These are phyloP conservation scores for Penicillium crustosum DNA, from an alignment of 2,329 filamentous ascomycete species.

Conservation along the genomic window DNA sequence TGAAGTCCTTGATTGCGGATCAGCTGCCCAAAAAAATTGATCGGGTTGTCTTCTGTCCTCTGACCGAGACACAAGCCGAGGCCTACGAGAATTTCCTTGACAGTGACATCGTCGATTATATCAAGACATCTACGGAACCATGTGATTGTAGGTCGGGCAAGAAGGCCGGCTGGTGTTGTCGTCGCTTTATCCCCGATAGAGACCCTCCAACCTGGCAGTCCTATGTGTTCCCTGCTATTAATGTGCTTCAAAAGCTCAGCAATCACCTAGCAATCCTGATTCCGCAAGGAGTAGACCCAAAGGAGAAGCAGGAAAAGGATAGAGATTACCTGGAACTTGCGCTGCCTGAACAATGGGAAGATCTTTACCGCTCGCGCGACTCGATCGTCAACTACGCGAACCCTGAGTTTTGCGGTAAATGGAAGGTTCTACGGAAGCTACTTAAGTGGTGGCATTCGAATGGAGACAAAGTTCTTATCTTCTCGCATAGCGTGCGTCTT, in stretches of 20 bases:
- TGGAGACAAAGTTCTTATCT: slow-evolving; percentile 92
- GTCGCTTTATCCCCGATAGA: slow-evolving; percentile 59
- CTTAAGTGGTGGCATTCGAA: slow-evolving; percentile 86
- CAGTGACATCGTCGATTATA: slow-evolving; percentile 66
- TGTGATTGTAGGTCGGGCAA: slow-evolving; percentile 71
- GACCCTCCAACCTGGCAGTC: slow-evolving; percentile 63
- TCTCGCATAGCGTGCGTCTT: slow-evolving; percentile 86
- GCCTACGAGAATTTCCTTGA: slow-evolving; percentile 83
- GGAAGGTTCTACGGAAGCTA: slow-evolving; percentile 84
- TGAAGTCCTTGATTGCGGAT: slow-evolving; percentile 88
- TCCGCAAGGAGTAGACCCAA: slow-evolving; percentile 62
- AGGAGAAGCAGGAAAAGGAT: slow-evolving; percentile 76
- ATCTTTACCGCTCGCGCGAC: slow-evolving; percentile 72
- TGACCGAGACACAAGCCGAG: slow-evolving; percentile 75
- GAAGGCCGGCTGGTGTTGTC: slow-evolving; percentile 80
- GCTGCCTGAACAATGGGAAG: slow-evolving; percentile 71
- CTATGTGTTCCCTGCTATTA: slow-evolving; percentile 81
- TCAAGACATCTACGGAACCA: slow-evolving; percentile 64
- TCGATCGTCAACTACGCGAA: slow-evolving; percentile 79
- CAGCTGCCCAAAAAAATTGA: slow-evolving; percentile 95
- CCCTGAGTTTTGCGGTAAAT: slow-evolving; percentile 92
- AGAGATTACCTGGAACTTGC: slow-evolving; percentile 71
- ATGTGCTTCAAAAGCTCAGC: slow-evolving; percentile 78
- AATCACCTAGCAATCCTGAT: slow-evolving; percentile 91
- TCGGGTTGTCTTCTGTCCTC: slow-evolving; percentile 88